Evolutionary conservation across 2,329 filamentous ascomycete genomes (phyloP), one percentile per base, ranked within the genome.

Genomic region (Fusarium brevicatenulatum): DNA sequence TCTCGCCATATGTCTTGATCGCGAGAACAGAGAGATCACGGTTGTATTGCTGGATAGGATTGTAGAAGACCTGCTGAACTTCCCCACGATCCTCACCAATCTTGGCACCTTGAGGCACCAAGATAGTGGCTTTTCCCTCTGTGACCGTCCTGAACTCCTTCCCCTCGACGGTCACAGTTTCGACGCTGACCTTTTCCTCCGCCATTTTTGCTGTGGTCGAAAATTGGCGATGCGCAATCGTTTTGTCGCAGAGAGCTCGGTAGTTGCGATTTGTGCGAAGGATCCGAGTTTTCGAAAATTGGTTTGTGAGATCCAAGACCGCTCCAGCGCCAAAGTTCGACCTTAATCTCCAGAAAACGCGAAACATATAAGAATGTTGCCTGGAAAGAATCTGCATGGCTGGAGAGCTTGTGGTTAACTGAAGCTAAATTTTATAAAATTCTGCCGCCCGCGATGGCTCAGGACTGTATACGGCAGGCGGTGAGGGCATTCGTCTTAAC

Each of bases 1-100:
- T 90, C 75, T 96, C 91, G 3, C 93, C 94, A 80, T 95, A 97
- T 0, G 93, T 93, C 78, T 93, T 94, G 81, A 99, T 97, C 2
- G 94, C 94, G 19, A 99, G 88, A 32, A 98, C 94, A 68, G 94
- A 98, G 73, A 99, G 83, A 80, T 99, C 96, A 52, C 97, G 92
- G 82, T 99, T 99, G 86, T 98, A 99, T 80, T 99, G 96, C 81
- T 99, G 96, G 61, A 99, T 98, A 0, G 96, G 95, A 77, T 99
- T 99, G 87, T 99, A 99, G 80, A 99, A 99, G 63, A 99, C 97
- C 77, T 95, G 92, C 75, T 91, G 89, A 43, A 90, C 86, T 75
- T 90, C 87, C 57, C 91, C 88, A 66, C 88, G 85, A 77, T 90
- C 88, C 63, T 86, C 82, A 11, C 80, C 80, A 63, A 82, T 81